Evolutionary conservation across 2,329 filamentous ascomycete species (phyloP), one percentile per base, ranked within the genome.

Genomic region (Conoideocrella luteorostrata): DNA sequence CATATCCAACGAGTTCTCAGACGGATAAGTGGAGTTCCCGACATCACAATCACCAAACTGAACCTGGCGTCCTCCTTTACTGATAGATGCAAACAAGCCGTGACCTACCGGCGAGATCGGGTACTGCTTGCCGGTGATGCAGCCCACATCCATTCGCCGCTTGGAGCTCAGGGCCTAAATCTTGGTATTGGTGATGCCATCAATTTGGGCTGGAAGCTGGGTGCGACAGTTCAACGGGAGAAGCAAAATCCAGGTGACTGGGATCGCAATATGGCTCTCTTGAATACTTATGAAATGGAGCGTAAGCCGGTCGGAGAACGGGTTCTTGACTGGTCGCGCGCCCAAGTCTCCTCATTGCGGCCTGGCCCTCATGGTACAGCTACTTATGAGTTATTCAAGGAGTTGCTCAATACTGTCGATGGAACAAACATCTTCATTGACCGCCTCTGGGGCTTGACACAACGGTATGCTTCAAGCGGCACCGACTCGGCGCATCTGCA

Each of bases 151-250:
- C 71, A 74, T 48, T 68, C 62, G 26, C 67, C 68, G 3, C 64
- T 68, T 4, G 72, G 70, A 3, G 72, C 67, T 1, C 71, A 75
- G 52, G 72, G 73, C 2, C 67, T 75, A 63, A 75, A 75, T 46
- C 70, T 70, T 0, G 71, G 72, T 0, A 63, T 75, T 17, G 68
- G 67, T 39, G 72, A 75, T 49, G 66, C 70, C 2, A 64, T 71
- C 28, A 75, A 75, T 30, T 55, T 75, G 4, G 66, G 66, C n/a
- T 75, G 72, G 70, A 75, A 75, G 48, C 57, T 75, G 3, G 63
- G 66, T 0, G 59, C 66, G 0, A 65, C 68, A 1, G 47, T 73
- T 4, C 47, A 53, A 18, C 39, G 42, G 40, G 48, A 48, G 39
- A 5, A 9, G 15, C 34, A 37, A 7, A 18, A 18, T 12, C 12